phyloP scores from a whole-genome alignment of 176 grass and related monocot genomes.

The Oryza rufipogon region DNA sequence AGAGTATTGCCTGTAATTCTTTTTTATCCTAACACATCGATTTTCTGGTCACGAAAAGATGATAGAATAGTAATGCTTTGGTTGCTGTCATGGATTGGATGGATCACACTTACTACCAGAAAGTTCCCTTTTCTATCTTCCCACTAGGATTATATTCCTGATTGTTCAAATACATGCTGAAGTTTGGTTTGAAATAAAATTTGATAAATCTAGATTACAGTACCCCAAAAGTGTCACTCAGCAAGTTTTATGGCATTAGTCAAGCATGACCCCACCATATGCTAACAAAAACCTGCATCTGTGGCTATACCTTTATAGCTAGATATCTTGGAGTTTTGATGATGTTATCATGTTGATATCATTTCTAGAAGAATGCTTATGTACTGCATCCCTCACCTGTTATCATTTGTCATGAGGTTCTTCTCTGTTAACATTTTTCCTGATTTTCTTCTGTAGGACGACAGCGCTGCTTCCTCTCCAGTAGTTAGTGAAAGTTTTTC shows the following conservation, averaged over 20 bases:
- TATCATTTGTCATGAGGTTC: conserved; percentile 22
- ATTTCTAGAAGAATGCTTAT: neutral
- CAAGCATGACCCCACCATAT: neutral
- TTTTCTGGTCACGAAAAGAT: neutral
- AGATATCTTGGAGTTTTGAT: conserved; percentile 12
- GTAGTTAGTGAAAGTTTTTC: conserved; percentile 30
- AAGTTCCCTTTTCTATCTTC: neutral
- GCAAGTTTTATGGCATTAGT: neutral
- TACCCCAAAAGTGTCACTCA: neutral
- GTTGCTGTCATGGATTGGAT: neutral
- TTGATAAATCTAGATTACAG: neutral
- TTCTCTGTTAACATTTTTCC: neutral
- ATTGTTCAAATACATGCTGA: neutral
- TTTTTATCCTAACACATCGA: neutral
- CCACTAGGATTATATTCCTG: neutral
- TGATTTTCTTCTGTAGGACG: conserved; percentile 38
- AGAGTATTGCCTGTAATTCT: neutral
- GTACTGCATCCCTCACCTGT: neutral
- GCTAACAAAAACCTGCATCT: neutral
- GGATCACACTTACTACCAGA: neutral
- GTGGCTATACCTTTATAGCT: neutral
- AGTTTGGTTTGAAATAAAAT: too few relatives aligned
- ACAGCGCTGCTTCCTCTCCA: neutral
- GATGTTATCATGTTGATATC: conserved; percentile 11
- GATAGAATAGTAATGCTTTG: neutral